Evolutionary conservation across 768 basidiomycete species (phyloP).

Genomic region (Serendipita indica): DNA sequence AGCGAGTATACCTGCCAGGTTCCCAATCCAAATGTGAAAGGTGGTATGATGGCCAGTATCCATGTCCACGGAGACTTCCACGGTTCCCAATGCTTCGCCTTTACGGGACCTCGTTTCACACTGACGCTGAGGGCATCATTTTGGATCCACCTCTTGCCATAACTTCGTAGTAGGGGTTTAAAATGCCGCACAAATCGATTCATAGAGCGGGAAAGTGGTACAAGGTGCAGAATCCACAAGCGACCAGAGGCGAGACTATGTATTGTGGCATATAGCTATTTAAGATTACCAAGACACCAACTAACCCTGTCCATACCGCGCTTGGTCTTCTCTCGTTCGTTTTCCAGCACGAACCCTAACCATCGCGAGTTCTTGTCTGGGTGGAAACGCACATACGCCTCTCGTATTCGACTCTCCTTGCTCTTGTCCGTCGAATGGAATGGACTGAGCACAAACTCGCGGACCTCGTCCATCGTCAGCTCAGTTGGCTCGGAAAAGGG

Average conservation of each 20-base stretch:
- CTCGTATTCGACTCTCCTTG: neutral
- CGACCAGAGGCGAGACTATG: neutral
- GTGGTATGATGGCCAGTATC: slow-evolving; percentile 67
- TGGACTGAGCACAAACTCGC: slow-evolving; percentile 7
- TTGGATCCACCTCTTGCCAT: neutral
- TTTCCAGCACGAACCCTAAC: neutral
- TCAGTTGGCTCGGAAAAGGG: neutral
- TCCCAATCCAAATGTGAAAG: slow-evolving; percentile 81
- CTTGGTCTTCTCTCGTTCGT: neutral
- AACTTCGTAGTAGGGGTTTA: neutral
- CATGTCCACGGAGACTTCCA: slow-evolving; percentile 17
- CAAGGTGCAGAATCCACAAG: neutral
- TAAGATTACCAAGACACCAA: neutral
- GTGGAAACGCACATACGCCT: neutral
- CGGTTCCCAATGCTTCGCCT: slow-evolving; percentile 8
- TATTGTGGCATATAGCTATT: neutral
- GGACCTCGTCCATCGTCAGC: neutral
- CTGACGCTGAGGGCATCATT: neutral
- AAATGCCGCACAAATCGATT: neutral
- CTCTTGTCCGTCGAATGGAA: slow-evolving; percentile 1
- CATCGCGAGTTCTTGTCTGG: neutral
- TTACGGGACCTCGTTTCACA: neutral
- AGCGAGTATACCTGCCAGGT: slow-evolving; percentile 21
- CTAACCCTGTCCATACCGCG: slow-evolving; percentile 1
- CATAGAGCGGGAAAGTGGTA: neutral